Evolutionary conservation across 345 rosid genomes (phyloP), one percentile per base, ranked within the genome.

Genomic region (Dipteronia dyeriana): DNA sequence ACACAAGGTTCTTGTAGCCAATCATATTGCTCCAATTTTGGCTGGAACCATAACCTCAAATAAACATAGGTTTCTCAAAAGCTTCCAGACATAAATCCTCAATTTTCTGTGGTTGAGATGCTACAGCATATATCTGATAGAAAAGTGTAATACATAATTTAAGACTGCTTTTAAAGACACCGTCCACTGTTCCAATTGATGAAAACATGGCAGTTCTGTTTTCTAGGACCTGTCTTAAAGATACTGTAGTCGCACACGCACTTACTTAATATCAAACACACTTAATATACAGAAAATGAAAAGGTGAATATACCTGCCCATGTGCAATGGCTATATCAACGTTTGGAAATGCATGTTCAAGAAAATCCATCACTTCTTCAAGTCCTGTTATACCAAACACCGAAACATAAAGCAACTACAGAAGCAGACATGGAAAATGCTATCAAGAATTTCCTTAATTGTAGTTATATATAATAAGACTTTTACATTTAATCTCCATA

Each of bases 321-420:
- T 95, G 98, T 67, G 97, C 99, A 84, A 92, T 85, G 78, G 97
- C 99, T 75, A 93, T 90, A 68, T 89, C 90, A 79, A 84, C 85
- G 85, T 88, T 83, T 51, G 92, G 91, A 85, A 93, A 93, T 79
- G 91, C 86, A 71, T 84, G 83, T 82, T 88, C 86, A 78, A 95
- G 98, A 83, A 90, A 93, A 76, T 84, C 87, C 91, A 81, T 85
- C 78, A 87, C 93, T 88, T 93, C 94, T 78, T 93, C 96, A 79
- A 95, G 95, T 76, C 99, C 99, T 95, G 88, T 66, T 41, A 77
- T 51, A 78, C 79, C 83, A 78, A 67, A 72, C 76, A 65, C 31
- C 63, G 45, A 74, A 62, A 31, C 11, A 70, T 60, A 38, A 75
- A 73, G 34, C 74, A 76, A 61, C 56, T 39, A 38, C 29, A 49